Conservation (phyloP, 169 alveolate species). For the Fabrea salina region DNA sequence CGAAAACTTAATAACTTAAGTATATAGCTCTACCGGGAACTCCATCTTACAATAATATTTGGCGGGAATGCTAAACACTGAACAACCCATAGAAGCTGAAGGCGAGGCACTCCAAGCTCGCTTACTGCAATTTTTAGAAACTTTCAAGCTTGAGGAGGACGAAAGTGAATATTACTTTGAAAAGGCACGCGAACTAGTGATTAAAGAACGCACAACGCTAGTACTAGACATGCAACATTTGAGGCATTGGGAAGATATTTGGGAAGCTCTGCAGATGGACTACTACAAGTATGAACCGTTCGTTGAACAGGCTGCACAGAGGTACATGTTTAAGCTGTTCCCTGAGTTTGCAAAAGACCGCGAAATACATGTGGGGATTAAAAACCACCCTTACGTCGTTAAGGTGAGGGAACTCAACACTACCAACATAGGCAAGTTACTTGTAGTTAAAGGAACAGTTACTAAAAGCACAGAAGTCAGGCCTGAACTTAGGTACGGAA, state of each 20-base stretch:
- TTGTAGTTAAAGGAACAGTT: conserved; percentile 92
- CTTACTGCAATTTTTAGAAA: conserved; percentile 12
- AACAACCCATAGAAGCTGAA: conserved; percentile 23
- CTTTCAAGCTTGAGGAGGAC: background rate
- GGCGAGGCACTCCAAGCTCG: conserved; percentile 26
- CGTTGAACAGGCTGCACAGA: conserved; percentile 8
- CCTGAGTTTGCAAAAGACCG: conserved; percentile 24
- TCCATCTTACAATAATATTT: background rate
- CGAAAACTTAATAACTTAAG: no score
- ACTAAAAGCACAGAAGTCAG: conserved; percentile 96
- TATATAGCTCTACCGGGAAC: no score
- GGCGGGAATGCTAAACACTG: background rate
- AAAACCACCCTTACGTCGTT: background rate
- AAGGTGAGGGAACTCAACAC: background rate
- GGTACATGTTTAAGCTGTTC: conserved; percentile 3
- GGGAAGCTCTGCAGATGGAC: background rate
- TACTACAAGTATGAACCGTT: conserved; percentile 17
- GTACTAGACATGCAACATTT: conserved; percentile 1
- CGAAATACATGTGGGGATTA: conserved; percentile 26
- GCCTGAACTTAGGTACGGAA: conserved; percentile 93
- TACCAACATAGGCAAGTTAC: conserved; percentile 85
- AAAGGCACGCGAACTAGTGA: conserved; percentile 11
- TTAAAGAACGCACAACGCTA: conserved; percentile 7
- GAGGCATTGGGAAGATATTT: background rate
- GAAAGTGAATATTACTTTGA: background rate